Percentiles rank a stretch among this genome's conserved stretches.
Evolutionary conservation across 495 filamentous ascomycete species (phyloP).

Genomic region (Friedmanniomyces endolithicus): DNA sequence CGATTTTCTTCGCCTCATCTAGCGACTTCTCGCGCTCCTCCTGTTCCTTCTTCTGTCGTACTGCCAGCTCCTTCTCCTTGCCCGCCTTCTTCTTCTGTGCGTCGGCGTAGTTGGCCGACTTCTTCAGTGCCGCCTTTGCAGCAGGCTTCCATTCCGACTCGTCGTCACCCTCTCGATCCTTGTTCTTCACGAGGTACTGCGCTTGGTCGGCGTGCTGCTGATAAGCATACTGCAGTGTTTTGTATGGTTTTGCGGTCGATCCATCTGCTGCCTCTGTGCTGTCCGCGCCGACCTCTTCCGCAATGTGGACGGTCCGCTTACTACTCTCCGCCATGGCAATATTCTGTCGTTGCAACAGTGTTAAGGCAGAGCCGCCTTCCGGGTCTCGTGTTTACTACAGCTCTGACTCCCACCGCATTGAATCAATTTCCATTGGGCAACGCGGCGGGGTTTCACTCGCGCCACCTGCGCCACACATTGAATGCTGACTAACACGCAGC

Average conservation of each 20-base stretch:
- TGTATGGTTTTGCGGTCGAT: constrained; percentile 61
- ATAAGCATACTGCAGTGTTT: constrained; percentile 65
- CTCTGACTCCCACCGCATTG: no score
- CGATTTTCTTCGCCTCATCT: constrained; percentile 79
- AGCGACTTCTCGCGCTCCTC: constrained; percentile 52
- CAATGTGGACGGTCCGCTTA: constrained; percentile 47
- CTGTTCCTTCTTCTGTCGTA: constrained; percentile 59
- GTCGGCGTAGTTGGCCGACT: constrained; percentile 59
- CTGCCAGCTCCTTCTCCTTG: constrained; percentile 39
- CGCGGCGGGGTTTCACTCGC: no score
- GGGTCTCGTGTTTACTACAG: no score
- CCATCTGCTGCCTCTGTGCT: constrained; percentile 49
- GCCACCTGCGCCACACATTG: no score
- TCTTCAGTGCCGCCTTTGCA: constrained; percentile 73
- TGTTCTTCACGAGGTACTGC: constrained; percentile 54
- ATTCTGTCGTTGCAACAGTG: no score
- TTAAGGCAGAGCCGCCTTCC: no score
- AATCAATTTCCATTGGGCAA: no score
- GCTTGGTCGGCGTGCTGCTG: constrained; percentile 50
- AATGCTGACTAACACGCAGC: no score
- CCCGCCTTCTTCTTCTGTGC: constrained; percentile 37
- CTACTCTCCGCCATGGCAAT: constrained; percentile 12
- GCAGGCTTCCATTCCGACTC: constrained; percentile 60
- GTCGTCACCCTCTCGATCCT: constrained; percentile 47
- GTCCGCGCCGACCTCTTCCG: constrained; percentile 67